phyloP scores from a whole-genome alignment of 2,329 filamentous ascomycete species.

The Colletotrichum musae region DNA sequence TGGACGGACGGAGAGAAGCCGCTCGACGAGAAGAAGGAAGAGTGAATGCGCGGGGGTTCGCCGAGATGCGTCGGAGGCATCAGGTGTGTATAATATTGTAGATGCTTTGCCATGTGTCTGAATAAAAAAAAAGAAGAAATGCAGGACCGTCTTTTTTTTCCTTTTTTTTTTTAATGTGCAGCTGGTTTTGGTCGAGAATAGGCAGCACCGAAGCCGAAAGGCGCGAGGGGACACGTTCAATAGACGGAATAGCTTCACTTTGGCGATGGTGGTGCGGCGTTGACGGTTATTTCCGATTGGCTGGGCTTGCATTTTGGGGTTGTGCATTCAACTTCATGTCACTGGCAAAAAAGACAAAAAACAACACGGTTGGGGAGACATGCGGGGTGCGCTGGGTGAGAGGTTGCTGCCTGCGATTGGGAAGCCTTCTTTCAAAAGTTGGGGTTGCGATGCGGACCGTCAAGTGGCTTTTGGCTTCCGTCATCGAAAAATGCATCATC shows the following conservation, averaged over 20 bases:
- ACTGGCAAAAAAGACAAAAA: not conserved
- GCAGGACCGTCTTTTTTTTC: conserved; percentile 2
- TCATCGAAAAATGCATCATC: conserved; percentile 16
- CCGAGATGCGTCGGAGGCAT: conserved; percentile 9
- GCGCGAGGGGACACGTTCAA: not conserved
- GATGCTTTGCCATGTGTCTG: conserved; percentile 37
- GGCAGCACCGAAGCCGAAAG: too few species aligned
- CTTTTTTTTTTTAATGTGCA: not conserved
- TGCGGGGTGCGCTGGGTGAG: not conserved
- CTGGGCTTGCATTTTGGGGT: not conserved
- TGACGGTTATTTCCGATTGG: conserved; percentile 25
- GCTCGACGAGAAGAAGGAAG: not conserved
- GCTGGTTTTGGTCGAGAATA: not conserved
- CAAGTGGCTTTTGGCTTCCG: not conserved
- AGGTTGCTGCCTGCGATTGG: conserved; percentile 20
- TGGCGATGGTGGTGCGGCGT: not conserved
- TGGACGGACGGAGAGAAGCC: conserved; percentile 50
- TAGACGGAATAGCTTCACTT: conserved; percentile 13
- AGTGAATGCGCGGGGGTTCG: conserved; percentile 5
- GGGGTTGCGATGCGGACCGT: conserved; percentile 9
- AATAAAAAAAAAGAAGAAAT: conserved; percentile 27
- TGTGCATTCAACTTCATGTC: not conserved
- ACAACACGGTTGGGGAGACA: conserved; percentile 25
- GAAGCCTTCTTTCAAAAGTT: not conserved
- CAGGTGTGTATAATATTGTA: conserved; percentile 40